Evolutionary conservation across 2,329 filamentous ascomycete species (phyloP), one percentile per base, ranked within the genome.

Genomic region (Hypomyces perniciosus): DNA sequence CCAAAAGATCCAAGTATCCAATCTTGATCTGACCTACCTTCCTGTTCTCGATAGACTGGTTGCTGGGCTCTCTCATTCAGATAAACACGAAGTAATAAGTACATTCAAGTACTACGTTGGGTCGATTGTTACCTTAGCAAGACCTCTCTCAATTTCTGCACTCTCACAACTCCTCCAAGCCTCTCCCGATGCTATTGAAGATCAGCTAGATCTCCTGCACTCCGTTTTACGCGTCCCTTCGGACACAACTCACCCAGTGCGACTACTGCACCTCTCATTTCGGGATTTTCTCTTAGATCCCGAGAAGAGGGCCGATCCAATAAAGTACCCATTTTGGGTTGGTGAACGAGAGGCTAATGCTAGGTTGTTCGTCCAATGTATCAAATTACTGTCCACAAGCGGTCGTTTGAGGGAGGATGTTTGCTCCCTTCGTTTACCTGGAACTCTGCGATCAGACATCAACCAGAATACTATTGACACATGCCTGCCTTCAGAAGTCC

Each of bases 221-320:
- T 68, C 69, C 0, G 62, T 72, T 6, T 51, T 73, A 0, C 56
- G 56, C n/a, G 53, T 72, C 5, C 65, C 68, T 1, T 45, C 45
- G 4, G 38, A 57, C 7, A 1, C 50, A 4, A 41, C 54, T 0
- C 34, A 43, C 4, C 65, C 68, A 1, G 48, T 72, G 4, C 58
- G 61, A 27, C 52, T 66, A 2, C 57, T 69, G 2, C 68, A 73
- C 46, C 54, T 67, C 12, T 71, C 70, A 0, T 73, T 73, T 46
- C 64, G 65, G 12, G 68, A 72, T 33, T 62, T 61, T 8, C 10
- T 62, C 2, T 7, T 58, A 10, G 56, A 68, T 48, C 29, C 54
- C n/a, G 47, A 63, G 13, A 65, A 58, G 51, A 51, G 56, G 12
- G 44, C 12, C 5, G 5, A 48, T 33, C 43, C 20, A 10, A 9